Percentiles rank a stretch among this genome's conserved stretches.
Evolutionary conservation across 1,284 basidiomycete species (phyloP).

Genomic region (Violaceomyces palustris): DNA sequence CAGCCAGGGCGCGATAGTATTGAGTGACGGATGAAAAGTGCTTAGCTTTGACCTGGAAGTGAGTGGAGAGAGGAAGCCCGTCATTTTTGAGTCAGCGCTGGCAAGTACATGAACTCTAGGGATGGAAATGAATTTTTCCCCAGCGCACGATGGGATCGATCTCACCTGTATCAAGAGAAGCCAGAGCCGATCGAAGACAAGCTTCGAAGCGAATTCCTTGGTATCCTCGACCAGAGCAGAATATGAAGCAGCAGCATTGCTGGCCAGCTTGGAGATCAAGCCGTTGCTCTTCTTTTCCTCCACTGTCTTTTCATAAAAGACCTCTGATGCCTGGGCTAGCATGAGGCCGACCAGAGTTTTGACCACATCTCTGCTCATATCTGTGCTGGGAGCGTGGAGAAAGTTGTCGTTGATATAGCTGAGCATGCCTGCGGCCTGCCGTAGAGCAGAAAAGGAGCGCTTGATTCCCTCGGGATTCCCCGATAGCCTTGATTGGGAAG

Average conservation of each 20-base stretch:
- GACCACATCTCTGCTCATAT: conserved; percentile 87
- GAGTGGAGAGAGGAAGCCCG: neutral
- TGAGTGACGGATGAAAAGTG: conserved; percentile 81
- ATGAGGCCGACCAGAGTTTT: conserved; percentile 82
- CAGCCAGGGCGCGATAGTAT: conserved; percentile 77
- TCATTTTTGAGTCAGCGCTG: too few relatives aligned
- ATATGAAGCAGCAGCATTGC: conserved; percentile 78
- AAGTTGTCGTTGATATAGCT: conserved; percentile 99
- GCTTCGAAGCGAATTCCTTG: conserved; percentile 91
- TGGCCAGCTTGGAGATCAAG: conserved; percentile 77
- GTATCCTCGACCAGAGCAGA: conserved; percentile 74
- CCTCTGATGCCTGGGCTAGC: conserved; percentile 88
- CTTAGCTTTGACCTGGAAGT: conserved; percentile 74
- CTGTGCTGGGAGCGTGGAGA: conserved; percentile 94
- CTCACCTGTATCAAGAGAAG: conserved; percentile 72
- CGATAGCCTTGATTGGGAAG: conserved; percentile 62
- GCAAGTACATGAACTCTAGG: neutral
- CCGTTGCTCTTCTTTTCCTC: conserved; percentile 58
- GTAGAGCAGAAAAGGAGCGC: conserved; percentile 84
- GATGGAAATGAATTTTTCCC: neutral
- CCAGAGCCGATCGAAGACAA: conserved; percentile 94
- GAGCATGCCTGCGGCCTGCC: conserved; percentile 92
- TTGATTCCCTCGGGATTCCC: conserved; percentile 72
- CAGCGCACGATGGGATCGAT: conserved; percentile 4
- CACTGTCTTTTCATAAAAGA: conserved; percentile 87